phyloP scores from a whole-genome alignment of 805 yeast species.

The Deakozyma indianensis region DNA sequence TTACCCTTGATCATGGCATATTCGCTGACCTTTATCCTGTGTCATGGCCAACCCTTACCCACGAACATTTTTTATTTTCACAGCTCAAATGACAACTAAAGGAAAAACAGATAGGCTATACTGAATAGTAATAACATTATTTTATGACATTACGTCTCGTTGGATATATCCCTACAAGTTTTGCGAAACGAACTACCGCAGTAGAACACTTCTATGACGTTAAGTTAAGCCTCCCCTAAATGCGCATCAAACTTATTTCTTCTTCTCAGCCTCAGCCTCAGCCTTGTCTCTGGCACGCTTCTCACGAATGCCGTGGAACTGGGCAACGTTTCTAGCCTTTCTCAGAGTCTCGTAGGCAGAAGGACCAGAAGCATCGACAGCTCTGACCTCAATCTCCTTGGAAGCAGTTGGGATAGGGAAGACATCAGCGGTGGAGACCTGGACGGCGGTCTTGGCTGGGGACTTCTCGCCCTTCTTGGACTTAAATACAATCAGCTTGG shows the following conservation, averaged over 20 bases:
- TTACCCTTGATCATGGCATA: too few species aligned
- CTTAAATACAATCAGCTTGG: slow-evolving; percentile 93
- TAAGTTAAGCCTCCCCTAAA: too few species aligned
- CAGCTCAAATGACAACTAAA: too few species aligned
- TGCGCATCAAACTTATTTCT: too few species aligned
- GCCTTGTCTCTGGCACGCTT: slow-evolving; percentile 96
- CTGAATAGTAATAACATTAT: slow-evolving; percentile 1
- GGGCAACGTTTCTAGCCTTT: slow-evolving; percentile 88
- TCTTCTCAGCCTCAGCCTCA: slow-evolving; percentile 99
- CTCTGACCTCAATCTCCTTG: slow-evolving; percentile 69
- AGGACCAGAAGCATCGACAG: slow-evolving; percentile 55
- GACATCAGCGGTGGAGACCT: slow-evolving; percentile 49
- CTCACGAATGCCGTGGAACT: slow-evolving; percentile 88
- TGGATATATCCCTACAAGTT: slow-evolving; percentile 1
- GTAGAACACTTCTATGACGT: too few species aligned
- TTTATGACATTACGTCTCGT: neutral
- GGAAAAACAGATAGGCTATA: too few species aligned
- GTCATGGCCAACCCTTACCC: too few species aligned
- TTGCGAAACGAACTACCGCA: neutral
- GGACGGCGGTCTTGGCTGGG: slow-evolving; percentile 49
- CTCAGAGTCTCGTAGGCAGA: slow-evolving; percentile 91
- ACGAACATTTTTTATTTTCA: too few species aligned
- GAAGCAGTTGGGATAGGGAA: slow-evolving; percentile 86
- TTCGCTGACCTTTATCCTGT: too few species aligned
- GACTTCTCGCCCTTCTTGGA: slow-evolving; percentile 63